Evolutionary conservation across 352 stramenopile species (phyloP).

Genomic region (Pythium scleroteichum): DNA sequence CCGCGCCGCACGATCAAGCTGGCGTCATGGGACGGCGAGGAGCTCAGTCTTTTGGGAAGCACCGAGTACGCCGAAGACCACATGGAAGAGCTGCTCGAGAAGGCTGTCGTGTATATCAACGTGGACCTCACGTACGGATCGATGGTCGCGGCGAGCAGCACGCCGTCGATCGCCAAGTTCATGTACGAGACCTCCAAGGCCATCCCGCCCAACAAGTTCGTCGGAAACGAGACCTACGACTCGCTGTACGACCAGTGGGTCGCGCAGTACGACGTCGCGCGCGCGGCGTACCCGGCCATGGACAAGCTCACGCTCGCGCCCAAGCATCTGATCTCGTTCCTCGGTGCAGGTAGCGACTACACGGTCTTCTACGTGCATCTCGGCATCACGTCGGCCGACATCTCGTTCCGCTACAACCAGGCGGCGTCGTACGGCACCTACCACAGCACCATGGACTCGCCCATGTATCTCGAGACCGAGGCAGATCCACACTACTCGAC

Average conservation of each 20-base stretch:
- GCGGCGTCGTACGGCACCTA: slow-evolving; percentile 63
- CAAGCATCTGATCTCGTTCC: slow-evolving; percentile 52
- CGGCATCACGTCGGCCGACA: slow-evolving; percentile 79
- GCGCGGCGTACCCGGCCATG: slow-evolving; percentile 4
- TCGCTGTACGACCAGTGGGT: slow-evolving; percentile 50
- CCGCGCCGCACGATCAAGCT: slow-evolving; percentile 50
- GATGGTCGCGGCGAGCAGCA: slow-evolving; percentile 47
- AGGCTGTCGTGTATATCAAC: slow-evolving; percentile 85
- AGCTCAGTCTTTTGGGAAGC: slow-evolving; percentile 81
- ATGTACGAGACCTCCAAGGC: slow-evolving; percentile 42
- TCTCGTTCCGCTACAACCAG: slow-evolving; percentile 43
- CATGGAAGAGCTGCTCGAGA: slow-evolving; percentile 40
- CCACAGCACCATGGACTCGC: slow-evolving; percentile 78
- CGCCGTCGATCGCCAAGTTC: slow-evolving; percentile 57
- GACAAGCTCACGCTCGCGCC: slow-evolving; percentile 41
- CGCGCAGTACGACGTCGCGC: slow-evolving; percentile 10
- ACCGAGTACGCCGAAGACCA: slow-evolving; percentile 84
- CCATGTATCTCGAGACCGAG: slow-evolving; percentile 47
- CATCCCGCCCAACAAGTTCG: slow-evolving; percentile 55
- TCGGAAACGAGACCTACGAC: slow-evolving; percentile 24
- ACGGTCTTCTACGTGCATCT: slow-evolving; percentile 87
- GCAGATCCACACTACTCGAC: slow-evolving; percentile 47
- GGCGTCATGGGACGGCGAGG: slow-evolving; percentile 80
- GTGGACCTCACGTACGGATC: slow-evolving; percentile 73
- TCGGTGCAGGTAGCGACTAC: slow-evolving; percentile 73